A percentile compares a stretch with the other conserved stretches of the same genome.
Conservation (phyloP, 129 eudicot species). For the Flaveria robusta region DNA sequence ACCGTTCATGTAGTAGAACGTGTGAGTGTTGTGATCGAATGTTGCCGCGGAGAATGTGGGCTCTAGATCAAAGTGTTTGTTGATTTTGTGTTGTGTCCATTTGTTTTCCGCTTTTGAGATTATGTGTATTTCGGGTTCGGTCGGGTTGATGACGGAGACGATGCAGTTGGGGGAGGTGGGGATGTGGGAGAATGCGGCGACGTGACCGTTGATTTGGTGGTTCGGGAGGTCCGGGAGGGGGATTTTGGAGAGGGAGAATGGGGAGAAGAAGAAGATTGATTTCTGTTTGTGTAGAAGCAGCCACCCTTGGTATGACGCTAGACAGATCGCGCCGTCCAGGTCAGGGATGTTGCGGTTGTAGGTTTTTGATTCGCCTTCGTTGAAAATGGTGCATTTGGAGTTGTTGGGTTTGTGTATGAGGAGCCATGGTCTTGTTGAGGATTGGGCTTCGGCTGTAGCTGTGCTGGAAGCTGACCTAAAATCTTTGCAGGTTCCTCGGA, state of each 20-base stretch:
- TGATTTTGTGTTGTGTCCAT: conserved; percentile 27
- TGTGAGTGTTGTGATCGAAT: background rate
- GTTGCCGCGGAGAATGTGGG: conserved; percentile 11
- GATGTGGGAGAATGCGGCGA: conserved; percentile 36
- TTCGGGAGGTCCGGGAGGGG: conserved; percentile 42
- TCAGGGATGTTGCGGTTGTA: conserved; percentile 36
- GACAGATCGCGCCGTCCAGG: conserved; percentile 30
- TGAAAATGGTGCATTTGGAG: conserved; percentile 22
- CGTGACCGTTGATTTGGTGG: background rate
- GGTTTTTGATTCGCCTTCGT: conserved; percentile 8
- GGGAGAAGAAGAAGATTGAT: conserved; percentile 40
- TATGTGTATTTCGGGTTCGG: conserved; percentile 23
- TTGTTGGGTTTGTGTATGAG: conserved; percentile 18
- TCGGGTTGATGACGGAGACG: conserved; percentile 27
- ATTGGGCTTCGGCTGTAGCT: conserved; percentile 24
- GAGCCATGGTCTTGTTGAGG: conserved; percentile 29
- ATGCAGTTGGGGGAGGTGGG: conserved; percentile 41
- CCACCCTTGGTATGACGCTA: conserved; percentile 50
- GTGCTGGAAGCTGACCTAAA: conserved; percentile 39
- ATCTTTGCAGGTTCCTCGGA: conserved; percentile 41
- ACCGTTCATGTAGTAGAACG: conserved; percentile 30
- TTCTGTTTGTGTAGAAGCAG: conserved; percentile 28
- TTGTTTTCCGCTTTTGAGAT: conserved; percentile 23
- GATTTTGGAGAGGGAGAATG: conserved; percentile 36
- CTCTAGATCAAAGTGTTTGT: rapidly evolving